Evolutionary conservation across 139 green algal species (phyloP).

Genomic region (Haematococcus lacustris): DNA sequence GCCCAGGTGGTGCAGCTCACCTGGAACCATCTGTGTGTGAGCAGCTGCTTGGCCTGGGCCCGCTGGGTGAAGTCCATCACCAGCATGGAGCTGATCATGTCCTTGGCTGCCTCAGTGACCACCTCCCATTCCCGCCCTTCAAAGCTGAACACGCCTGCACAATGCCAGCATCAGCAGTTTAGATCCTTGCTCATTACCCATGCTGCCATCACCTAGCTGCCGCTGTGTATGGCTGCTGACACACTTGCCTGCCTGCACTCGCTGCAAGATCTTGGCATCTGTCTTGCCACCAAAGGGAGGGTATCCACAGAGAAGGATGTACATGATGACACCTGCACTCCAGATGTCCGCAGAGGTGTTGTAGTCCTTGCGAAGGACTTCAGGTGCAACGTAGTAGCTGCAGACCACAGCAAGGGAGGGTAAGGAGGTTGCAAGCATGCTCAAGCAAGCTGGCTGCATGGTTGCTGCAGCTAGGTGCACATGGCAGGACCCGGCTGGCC

Average conservation of each 20-base stretch:
- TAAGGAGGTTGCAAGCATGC: no score
- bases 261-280: constrained; percentile 65
- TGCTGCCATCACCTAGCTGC: no score
- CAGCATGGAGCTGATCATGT: constrained; percentile 70
- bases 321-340: constrained; percentile 70
- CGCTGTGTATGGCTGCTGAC: no score
- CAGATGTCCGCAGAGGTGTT: constrained; percentile 61
- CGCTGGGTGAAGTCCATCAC: constrained; percentile 64
- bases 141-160: constrained; percentile 49
- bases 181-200: no score
- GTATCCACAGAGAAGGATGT: constrained; percentile 72
- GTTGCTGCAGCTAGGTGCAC: no score
- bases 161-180: not conserved
- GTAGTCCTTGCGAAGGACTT: constrained; percentile 49
- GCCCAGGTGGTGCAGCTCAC: no score
- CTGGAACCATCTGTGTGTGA: constrained; percentile 45
- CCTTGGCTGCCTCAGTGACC: constrained; percentile 65
- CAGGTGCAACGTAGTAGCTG: constrained; percentile 43
- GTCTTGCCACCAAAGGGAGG: constrained; percentile 72
- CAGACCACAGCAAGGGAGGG: no score
- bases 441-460: no score
- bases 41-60: constrained; percentile 51
- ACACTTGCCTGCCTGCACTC: constrained; percentile 38
- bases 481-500: no score
- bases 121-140: constrained; percentile 54